A percentile compares a stretch with the other conserved stretches of the same genome.
These are phyloP conservation scores for Perilla frutescens DNA, from an alignment of 257 asterid genomes.

Conservation along the genomic window DNA sequence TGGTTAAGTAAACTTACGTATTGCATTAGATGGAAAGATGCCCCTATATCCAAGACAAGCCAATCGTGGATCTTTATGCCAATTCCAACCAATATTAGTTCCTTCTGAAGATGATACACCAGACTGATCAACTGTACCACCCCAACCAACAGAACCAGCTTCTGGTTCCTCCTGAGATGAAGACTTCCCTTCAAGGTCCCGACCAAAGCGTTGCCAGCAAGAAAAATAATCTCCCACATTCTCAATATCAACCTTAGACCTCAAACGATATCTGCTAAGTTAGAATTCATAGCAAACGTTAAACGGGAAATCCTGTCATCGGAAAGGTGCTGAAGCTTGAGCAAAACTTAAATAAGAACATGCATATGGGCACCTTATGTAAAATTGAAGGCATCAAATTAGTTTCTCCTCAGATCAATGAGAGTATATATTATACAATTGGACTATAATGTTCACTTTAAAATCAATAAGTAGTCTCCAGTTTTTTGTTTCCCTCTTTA, in stretches of 20 bases:
- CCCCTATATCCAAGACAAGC: constrained; percentile 90
- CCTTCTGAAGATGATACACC: constrained; percentile 70
- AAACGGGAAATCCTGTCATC: constrained; percentile 13
- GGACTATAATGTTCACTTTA: background rate
- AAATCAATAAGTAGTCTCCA: background rate
- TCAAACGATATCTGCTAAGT: constrained; percentile 71
- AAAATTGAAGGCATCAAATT: background rate
- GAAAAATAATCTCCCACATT: constrained; percentile 59
- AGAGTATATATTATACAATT: background rate
- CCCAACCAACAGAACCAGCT: constrained; percentile 72
- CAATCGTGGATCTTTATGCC: constrained; percentile 89
- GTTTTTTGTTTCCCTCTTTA: background rate
- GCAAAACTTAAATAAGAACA: background rate
- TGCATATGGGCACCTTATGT: constrained; percentile 4
- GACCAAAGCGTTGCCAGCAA: constrained; percentile 94
- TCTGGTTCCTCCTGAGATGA: constrained; percentile 62
- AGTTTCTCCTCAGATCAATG: background rate
- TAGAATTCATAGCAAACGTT: constrained; percentile 24
- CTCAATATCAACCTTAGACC: constrained; percentile 91
- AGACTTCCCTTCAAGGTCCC: constrained; percentile 43
- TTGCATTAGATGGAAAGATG: constrained; percentile 69
- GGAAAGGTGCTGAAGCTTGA: constrained; percentile 10
- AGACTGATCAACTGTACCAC: constrained; percentile 65
- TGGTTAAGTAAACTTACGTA: constrained; percentile 55
- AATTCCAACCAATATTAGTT: constrained; percentile 66